These are phyloP conservation scores for Hymenoscyphus linearis DNA, from an alignment of 2,329 filamentous ascomycete genomes.

Conservation along the genomic window DNA sequence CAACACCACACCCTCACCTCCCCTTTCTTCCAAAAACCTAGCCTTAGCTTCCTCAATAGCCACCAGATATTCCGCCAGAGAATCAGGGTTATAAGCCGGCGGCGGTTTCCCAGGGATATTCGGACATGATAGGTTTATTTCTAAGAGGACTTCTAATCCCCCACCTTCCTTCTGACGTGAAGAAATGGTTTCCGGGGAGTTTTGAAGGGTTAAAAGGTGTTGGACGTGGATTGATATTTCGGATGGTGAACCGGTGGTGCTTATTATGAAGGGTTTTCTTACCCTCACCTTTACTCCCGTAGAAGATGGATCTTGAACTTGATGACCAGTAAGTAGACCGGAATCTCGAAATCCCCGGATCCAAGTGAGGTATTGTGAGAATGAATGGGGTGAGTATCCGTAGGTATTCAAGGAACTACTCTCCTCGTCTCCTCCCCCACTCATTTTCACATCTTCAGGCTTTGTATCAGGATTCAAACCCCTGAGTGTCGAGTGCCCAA, in stretches of 20 bases:
- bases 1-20: not conserved
- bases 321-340: not conserved
- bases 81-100: slow-evolving; percentile 61
- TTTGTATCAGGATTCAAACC: not conserved
- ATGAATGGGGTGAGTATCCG: slow-evolving; percentile 63
- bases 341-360: slow-evolving; percentile 42
- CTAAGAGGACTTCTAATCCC: slow-evolving; percentile 47
- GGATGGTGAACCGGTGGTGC: slow-evolving; percentile 58
- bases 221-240: slow-evolving; percentile 54
- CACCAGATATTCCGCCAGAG: slow-evolving; percentile 49
- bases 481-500: slow-evolving; percentile 22
- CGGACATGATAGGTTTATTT: slow-evolving; percentile 74
- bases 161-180: not conserved
- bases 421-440: slow-evolving; percentile 13
- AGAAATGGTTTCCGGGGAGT: slow-evolving; percentile 43
- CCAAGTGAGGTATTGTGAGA: slow-evolving; percentile 54
- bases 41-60: slow-evolving; percentile 18
- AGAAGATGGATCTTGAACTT: not conserved
- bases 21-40: not conserved
- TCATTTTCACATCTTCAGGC: slow-evolving; percentile 4
- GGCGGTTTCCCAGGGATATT: slow-evolving; percentile 66
- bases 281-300: slow-evolving; percentile 1
- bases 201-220: slow-evolving; percentile 17
- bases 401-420: slow-evolving; percentile 59
- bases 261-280: slow-evolving; percentile 61